Evolutionary conservation across 1,284 basidiomycete genomes (phyloP).

Genomic region (Cutaneotrichosporon sp.): DNA sequence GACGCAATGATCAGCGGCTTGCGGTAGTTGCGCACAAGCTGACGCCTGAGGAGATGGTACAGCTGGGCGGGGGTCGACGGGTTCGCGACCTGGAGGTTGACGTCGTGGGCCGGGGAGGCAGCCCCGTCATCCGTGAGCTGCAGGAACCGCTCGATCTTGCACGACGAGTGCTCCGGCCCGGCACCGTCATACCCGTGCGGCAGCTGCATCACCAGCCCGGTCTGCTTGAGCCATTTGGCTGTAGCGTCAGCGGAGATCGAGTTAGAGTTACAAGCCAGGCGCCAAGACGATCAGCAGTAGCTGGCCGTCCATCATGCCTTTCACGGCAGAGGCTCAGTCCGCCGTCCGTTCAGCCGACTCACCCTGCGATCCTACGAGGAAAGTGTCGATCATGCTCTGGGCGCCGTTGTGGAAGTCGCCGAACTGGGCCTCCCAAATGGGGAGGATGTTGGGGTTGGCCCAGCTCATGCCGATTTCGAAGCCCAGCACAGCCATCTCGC

Average conservation of each 20-base stretch:
- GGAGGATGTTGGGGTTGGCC: conserved; percentile 70
- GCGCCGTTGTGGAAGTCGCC: conserved; percentile 91
- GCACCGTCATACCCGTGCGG: conserved; percentile 84
- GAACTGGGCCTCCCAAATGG: conserved; percentile 83
- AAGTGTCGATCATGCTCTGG: conserved; percentile 82
- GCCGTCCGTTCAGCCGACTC: no score
- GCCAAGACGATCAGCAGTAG: no score
- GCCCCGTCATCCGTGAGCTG: conserved; percentile 52
- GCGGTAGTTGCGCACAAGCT: conserved; percentile 74
- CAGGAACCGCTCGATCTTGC: conserved; percentile 76
- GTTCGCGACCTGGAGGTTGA: conserved; percentile 77
- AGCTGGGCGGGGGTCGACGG: conserved; percentile 84
- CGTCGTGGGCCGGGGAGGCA: conserved; percentile 47
- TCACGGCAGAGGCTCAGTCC: no score
- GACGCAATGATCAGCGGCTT: conserved; percentile 77
- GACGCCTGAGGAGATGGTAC: conserved; percentile 79
- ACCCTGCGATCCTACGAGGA: conserved; percentile 76
- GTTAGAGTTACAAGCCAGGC: no score
- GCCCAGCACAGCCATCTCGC: conserved; percentile 75
- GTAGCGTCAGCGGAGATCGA: conserved; percentile 5
- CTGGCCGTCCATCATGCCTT: no score
- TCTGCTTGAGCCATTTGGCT: conserved; percentile 93
- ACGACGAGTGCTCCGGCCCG: conserved; percentile 84
- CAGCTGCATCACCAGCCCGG: conserved; percentile 76
- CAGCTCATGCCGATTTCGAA: conserved; percentile 86